Evolutionary conservation across 2,329 filamentous ascomycete species (phyloP).

Genomic region (Phaeoacremonium minimum): DNA sequence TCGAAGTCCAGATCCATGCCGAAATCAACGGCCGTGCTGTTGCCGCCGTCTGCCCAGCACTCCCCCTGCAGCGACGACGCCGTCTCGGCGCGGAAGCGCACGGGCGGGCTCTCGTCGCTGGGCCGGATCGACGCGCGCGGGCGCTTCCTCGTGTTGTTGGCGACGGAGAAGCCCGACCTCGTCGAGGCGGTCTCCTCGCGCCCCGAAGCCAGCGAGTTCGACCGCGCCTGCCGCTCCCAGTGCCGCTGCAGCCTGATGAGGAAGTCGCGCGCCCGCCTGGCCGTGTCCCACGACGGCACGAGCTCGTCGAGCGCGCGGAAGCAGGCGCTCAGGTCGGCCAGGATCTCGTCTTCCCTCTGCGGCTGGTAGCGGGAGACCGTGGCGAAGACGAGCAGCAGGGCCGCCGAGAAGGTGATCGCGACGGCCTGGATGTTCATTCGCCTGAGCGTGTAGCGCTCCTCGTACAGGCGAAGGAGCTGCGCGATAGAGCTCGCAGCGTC

Average conservation of each 20-base stretch:
- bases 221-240: constrained; percentile 8
- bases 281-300: constrained; percentile 10
- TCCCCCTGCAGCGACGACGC: neutral
- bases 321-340: constrained; percentile 8
- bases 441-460: constrained; percentile 8
- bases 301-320: constrained; percentile 14
- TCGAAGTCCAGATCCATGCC: constrained; percentile 2
- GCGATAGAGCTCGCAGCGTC: constrained; percentile 32
- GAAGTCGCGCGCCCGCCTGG: constrained; percentile 9
- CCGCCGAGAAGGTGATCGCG: constrained; percentile 11
- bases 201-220: neutral
- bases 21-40: neutral
- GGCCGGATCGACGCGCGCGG: neutral
- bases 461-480: constrained; percentile 5
- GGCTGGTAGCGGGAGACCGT: constrained; percentile 6
- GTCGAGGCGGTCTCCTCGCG: neutral
- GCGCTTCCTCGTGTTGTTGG: constrained; percentile 1
- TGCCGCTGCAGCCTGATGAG: constrained; percentile 7
- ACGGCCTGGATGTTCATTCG: constrained; percentile 12
- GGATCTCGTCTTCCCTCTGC: constrained; percentile 7
- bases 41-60: too few species aligned
- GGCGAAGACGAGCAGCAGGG: constrained; percentile 11
- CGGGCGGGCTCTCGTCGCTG: neutral
- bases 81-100: neutral
- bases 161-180: neutral